A percentile compares a stretch with the other conserved stretches of the same genome.
Conservation (phyloP, 106 monocot species). For the Acanthochlamys bracteata region DNA sequence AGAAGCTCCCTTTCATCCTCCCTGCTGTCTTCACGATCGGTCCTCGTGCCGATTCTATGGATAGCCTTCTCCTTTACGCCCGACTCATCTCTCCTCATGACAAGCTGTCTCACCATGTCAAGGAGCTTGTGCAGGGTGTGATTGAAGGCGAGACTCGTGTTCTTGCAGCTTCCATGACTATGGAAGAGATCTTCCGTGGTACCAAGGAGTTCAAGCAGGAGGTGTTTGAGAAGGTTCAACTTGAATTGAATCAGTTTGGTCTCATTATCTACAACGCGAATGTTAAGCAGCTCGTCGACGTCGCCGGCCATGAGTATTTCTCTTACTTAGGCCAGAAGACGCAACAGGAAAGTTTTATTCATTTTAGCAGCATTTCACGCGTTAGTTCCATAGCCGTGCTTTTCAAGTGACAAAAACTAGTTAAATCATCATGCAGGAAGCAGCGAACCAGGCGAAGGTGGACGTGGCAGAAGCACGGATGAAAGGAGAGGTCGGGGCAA, state of each 20-base stretch:
- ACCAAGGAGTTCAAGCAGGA: conserved; percentile 55
- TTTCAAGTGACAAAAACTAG: too few relatives aligned
- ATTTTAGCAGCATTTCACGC: too few relatives aligned
- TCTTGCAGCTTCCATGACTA: conserved; percentile 71
- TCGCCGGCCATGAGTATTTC: conserved; percentile 57
- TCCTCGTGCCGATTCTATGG: conserved; percentile 23
- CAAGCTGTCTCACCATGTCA: conserved; percentile 45
- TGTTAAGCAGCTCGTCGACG: conserved; percentile 67
- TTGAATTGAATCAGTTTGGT: conserved; percentile 63
- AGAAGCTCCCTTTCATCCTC: conserved; percentile 70
- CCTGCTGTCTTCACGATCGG: conserved; percentile 68
- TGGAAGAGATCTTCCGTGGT: conserved; percentile 71
- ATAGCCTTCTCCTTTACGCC: conserved; percentile 46
- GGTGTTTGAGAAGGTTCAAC: conserved; percentile 58
- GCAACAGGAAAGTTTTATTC: conserved; percentile 61
- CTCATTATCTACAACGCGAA: conserved; percentile 63
- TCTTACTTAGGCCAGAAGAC: conserved; percentile 76
- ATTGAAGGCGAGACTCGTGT: conserved; percentile 65
- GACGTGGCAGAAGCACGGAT: conserved; percentile 65
- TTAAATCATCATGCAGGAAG: too few relatives aligned
- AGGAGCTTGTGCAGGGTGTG: conserved; percentile 61
- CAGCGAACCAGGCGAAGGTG: conserved; percentile 51
- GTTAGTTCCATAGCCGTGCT: too few relatives aligned
- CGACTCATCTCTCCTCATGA: conserved; percentile 59
- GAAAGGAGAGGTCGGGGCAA: conserved; percentile 64